These are phyloP conservation scores for Melanopsichium pennsylvanicum DNA, from an alignment of 1,284 basidiomycete species.

Conservation along the genomic window DNA sequence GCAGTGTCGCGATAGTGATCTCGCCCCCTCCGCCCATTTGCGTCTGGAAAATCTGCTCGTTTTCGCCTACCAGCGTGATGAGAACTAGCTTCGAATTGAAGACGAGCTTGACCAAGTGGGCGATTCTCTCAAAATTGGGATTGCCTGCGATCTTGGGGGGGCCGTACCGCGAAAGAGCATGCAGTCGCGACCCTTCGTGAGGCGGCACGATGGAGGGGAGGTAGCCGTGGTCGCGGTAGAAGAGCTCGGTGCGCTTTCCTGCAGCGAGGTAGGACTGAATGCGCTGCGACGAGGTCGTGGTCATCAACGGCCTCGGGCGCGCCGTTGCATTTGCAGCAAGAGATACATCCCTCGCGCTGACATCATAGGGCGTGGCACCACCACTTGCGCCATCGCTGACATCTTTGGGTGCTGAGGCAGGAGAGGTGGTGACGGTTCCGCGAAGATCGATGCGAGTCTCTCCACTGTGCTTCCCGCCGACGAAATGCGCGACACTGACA, in stretches of 20 bases:
- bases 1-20: slow-evolving; percentile 32
- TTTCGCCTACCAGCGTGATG: slow-evolving; percentile 81
- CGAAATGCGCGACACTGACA: slow-evolving; percentile 45
- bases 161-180: slow-evolving; percentile 56
- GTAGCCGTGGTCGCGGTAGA: slow-evolving; percentile 56
- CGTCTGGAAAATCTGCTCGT: slow-evolving; percentile 86
- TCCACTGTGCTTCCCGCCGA: slow-evolving; percentile 34
- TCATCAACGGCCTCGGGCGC: slow-evolving; percentile 9
- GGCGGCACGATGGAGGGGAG: slow-evolving; percentile 58
- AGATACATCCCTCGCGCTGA: slow-evolving; percentile 25
- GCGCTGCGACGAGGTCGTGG: slow-evolving; percentile 30
- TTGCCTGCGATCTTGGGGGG: slow-evolving; percentile 71
- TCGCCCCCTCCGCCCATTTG: slow-evolving; percentile 71
- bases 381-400: background rate
- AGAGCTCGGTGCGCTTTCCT: slow-evolving; percentile 53
- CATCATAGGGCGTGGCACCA: slow-evolving; percentile 5
- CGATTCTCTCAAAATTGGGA: slow-evolving; percentile 89
- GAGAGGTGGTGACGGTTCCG: slow-evolving; percentile 39
- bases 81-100: slow-evolving; percentile 87
- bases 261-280: slow-evolving; percentile 49
- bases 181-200: slow-evolving; percentile 49
- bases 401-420: slow-evolving; percentile 4
- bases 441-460: slow-evolving; percentile 51
- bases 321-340: slow-evolving; percentile 28
- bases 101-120: slow-evolving; percentile 86